phyloP scores from a whole-genome alignment of 441 rosid species.

The Metrosideros polymorpha region DNA sequence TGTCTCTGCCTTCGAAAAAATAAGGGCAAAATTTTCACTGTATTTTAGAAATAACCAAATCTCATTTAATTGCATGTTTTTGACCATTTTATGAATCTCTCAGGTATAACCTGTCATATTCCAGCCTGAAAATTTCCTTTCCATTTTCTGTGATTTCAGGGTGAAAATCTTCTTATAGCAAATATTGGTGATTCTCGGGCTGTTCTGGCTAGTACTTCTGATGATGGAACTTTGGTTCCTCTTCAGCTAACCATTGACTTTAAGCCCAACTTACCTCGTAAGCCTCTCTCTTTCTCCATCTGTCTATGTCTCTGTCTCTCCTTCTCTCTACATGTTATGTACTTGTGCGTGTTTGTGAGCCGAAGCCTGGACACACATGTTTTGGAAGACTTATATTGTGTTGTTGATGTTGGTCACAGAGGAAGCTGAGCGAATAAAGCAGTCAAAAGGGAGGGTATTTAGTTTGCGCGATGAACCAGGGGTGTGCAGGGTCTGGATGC shows the following conservation, averaged over 20 bases:
- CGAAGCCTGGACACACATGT: background rate
- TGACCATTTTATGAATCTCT: background rate
- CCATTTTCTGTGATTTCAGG: conserved; percentile 18
- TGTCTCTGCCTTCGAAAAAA: background rate
- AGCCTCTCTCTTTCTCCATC: background rate
- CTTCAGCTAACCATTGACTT: conserved; percentile 78
- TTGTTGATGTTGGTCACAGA: conserved; percentile 24
- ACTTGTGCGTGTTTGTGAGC: background rate
- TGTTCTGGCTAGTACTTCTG: conserved; percentile 56
- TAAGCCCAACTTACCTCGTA: conserved; percentile 78
- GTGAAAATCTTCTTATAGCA: conserved; percentile 53
- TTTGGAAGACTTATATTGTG: background rate
- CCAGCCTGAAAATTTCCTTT: background rate
- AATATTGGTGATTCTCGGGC: conserved; percentile 92
- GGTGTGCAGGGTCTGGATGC: conserved; percentile 71
- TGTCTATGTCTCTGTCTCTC: background rate
- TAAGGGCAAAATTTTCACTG: background rate
- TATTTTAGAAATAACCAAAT: background rate
- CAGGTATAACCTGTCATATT: background rate
- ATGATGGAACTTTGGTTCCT: conserved; percentile 46
- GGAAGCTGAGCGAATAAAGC: conserved; percentile 74
- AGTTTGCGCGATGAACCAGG: conserved; percentile 80
- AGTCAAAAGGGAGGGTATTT: conserved; percentile 55
- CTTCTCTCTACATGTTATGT: background rate
- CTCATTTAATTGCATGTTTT: background rate